These are phyloP conservation scores for Chlorella ohadii DNA, from an alignment of 139 green algal genomes.

Conservation along the genomic window DNA sequence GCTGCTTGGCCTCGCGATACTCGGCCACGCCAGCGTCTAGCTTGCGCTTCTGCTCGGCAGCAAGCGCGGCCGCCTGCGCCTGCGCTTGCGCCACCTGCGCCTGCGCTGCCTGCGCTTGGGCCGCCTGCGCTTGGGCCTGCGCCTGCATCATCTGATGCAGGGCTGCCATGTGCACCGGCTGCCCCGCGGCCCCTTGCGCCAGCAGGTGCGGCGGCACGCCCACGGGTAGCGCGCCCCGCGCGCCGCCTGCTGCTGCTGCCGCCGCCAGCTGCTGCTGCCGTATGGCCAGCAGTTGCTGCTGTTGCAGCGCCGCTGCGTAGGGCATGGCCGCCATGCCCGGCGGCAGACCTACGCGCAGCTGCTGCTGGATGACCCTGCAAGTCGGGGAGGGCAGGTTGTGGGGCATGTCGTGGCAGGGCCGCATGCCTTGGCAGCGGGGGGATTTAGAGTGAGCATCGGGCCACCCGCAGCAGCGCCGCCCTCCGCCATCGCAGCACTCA, in stretches of 20 bases:
- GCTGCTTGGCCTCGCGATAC: conserved; percentile 19
- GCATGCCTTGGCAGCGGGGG: not conserved
- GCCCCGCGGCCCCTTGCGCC: not conserved
- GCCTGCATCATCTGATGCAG: conserved; percentile 1
- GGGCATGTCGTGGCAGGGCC: too few relatives aligned
- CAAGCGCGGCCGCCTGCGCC: not conserved
- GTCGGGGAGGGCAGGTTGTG: not conserved
- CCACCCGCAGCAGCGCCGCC: not conserved
- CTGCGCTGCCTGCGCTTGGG: conserved; percentile 14
- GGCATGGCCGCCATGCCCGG: not conserved
- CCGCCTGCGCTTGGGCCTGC: not conserved
- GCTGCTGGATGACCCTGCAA: conserved; percentile 31
- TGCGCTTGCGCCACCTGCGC: conserved; percentile 10
- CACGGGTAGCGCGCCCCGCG: not conserved
- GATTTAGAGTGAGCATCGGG: not conserved
- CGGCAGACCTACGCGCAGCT: conserved; percentile 8
- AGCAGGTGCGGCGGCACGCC: not conserved
- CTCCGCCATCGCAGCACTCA: not conserved
- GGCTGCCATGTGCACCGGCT: not conserved
- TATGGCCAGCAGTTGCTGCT: conserved; percentile 23
- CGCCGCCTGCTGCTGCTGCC: conserved; percentile 23
- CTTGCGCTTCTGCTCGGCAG: conserved; percentile 33
- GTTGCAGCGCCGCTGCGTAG: conserved; percentile 21
- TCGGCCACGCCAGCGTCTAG: not conserved
- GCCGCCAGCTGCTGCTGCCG: conserved; percentile 17